Evolutionary conservation across 2,329 filamentous ascomycete genomes (phyloP), one percentile per base, ranked within the genome.

Genomic region (Colletotrichum phormii): DNA sequence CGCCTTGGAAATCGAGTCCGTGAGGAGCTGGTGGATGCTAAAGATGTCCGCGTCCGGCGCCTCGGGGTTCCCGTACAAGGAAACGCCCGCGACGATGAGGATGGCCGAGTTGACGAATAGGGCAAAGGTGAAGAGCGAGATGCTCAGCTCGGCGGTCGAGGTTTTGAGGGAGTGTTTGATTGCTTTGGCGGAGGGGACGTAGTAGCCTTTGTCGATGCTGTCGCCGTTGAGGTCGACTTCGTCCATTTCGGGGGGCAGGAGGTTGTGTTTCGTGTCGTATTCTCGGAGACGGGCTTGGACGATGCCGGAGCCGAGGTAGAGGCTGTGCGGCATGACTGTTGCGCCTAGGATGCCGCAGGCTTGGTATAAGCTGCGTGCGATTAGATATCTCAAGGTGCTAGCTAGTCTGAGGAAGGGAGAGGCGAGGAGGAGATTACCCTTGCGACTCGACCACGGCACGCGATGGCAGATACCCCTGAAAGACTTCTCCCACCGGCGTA

Each of bases 31-130:
- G 82, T 98, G 92, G 77, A 98, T 97, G 46, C 90, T 91, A 78
- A 97, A 98, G 53, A 98, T 92, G 78, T 97, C 92, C 1, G 94
- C 94, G 57, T 90, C 85, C 7, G 87, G 83, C 1, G 93, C 93
- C 3, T 89, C 87, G 0, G 87, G 79, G 53, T 89, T 89, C 4
- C 88, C 82, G 79, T 92, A 95, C 0, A 97, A 88, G 0, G 93
- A 92, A 0, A 94, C 91, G 29, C 95, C 95, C 0, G 95, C 92
- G 13, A 95, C 92, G 76, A 97, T 95, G 15, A 97, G 87, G 77
- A 97, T 96, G 46, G 94, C 89, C 66, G 90, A 93, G 84, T 97
- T 97, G 78, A 96, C 93, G 78, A 97, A 97, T 4, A 97, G 87
- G 0, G 94, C 94, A 80, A 96, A 95, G 0, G 93, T 94, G 80